phyloP scores from a whole-genome alignment of 805 yeast species.

The Myxozyma mucilagina region DNA sequence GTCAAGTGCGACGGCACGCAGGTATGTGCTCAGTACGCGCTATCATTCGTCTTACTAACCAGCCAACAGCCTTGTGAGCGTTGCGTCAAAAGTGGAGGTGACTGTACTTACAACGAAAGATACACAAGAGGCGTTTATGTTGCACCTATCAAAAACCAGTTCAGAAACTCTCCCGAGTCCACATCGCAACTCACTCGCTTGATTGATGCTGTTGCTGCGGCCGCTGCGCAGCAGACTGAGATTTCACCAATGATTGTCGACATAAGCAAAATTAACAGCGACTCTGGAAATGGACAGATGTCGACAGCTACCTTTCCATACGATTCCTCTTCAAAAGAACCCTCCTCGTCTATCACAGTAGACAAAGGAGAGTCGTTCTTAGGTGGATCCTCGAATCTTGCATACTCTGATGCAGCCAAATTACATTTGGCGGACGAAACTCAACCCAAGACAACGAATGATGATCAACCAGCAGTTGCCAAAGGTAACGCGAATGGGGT shows the following conservation, averaged over 20 bases:
- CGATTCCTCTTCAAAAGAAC: background rate
- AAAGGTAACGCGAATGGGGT: background rate
- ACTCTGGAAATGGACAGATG: background rate
- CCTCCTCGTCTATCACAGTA: background rate
- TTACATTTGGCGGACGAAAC: background rate
- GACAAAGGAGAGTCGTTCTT: background rate
- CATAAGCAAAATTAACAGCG: background rate
- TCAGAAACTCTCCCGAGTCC: background rate
- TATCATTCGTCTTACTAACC: background rate
- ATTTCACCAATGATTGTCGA: background rate
- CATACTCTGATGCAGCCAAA: background rate
- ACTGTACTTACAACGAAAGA: slow-evolving; percentile 15
- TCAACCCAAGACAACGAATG: background rate
- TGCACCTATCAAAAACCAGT: slow-evolving; percentile 6
- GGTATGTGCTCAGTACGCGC: background rate
- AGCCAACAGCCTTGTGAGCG: slow-evolving; percentile 15
- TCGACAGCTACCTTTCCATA: background rate
- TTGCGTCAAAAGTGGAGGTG: slow-evolving; percentile 4
- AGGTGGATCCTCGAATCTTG: slow-evolving; percentile 1
- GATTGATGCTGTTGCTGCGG: background rate
- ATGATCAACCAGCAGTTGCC: background rate
- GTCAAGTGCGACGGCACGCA: slow-evolving; percentile 18
- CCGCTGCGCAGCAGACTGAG: background rate
- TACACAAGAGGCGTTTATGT: slow-evolving; percentile 24
- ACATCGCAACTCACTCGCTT: background rate